A percentile compares a stretch with the other conserved stretches of the same genome.
phyloP scores from a whole-genome alignment of 202 grass and related monocot species.

The Cymbopogon flexuosus region DNA sequence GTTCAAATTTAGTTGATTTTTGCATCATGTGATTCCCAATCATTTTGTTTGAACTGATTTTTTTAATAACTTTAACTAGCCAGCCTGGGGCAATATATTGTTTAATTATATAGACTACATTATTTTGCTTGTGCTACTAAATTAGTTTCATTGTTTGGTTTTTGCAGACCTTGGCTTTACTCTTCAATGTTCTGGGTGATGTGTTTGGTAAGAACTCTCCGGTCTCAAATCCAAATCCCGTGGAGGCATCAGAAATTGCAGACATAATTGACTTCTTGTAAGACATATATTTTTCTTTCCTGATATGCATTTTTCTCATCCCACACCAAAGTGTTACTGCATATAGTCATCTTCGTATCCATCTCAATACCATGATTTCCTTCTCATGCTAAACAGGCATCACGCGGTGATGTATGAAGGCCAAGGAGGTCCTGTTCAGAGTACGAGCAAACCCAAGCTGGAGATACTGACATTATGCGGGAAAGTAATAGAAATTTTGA shows the following conservation, averaged over 20 bases:
- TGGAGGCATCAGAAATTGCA: constrained; percentile 74
- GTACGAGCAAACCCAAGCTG: constrained; percentile 80
- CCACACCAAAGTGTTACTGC: background rate
- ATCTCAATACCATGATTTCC: background rate
- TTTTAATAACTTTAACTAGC: background rate
- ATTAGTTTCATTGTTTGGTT: constrained; percentile 17
- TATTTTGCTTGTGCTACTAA: background rate
- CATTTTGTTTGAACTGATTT: background rate
- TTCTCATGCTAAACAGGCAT: constrained; percentile 51
- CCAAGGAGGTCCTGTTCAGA: constrained; percentile 89
- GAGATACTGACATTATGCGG: constrained; percentile 88
- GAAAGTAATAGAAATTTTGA: constrained; percentile 75
- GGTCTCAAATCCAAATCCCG: constrained; percentile 55
- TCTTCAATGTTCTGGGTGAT: constrained; percentile 84
- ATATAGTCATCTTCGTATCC: background rate
- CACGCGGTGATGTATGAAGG: constrained; percentile 99
- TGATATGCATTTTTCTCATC: background rate
- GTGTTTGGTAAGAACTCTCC: constrained; percentile 93
- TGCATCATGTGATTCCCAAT: background rate
- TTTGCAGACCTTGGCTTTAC: constrained; percentile 86
- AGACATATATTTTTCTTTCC: constrained; percentile 30
- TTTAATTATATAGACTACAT: background rate
- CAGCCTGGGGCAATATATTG: background rate
- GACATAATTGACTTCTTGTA: constrained; percentile 98
- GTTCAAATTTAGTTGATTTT: background rate